Evolutionary conservation across 228 moss, liverwort and hornwort genomes (phyloP), one percentile per base, ranked within the genome.

Genomic region (Sphagnum fallax): DNA sequence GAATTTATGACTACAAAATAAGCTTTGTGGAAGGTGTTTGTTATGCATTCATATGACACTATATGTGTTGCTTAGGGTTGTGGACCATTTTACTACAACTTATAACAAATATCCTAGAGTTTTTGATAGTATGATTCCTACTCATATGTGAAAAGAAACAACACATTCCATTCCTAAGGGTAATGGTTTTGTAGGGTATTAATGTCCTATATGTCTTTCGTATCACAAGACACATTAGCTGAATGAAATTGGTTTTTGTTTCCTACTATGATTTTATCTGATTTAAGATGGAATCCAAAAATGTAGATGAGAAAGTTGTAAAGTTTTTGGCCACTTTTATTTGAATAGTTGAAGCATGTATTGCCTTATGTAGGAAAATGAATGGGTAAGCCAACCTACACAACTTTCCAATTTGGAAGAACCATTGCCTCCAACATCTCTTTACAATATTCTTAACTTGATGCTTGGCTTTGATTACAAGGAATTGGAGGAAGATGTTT

Each of bases 51-150:
- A 86, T 87, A 85, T 90, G 51, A 86, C 88, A 62, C 76, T 97
- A 49, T 91, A 93, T 75, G 78, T 98, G 71, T 85, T 98, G 51
- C 89, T 98, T 65, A 87, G 91, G 69, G 93, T 93, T 52, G 93
- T 83, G 59, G 97, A 98, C 65, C 93, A 81, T 69, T 98, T 98
- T 78, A 77, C 85, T 71, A 90, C 90, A 67, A 89, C 85, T 16
- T 87, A 90, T 82, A 84, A 88, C 73, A 88, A 90, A 90, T 93
- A 87, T 79, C 97, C 93, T 55, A 91, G 97, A 59, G 80, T 78
- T 57, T 73, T 80, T 73, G 89, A 92, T 64, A 79, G 89, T 92
- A 85, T 74, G 72, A 55, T 59, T 16, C 6, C 1, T 50, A 49
- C 32, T 66, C 16, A 6, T 49, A 0, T 67, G 0, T 67, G 14